phyloP scores from a whole-genome alignment of 495 filamentous ascomycete genomes.

The Penicillium pancosmium region DNA sequence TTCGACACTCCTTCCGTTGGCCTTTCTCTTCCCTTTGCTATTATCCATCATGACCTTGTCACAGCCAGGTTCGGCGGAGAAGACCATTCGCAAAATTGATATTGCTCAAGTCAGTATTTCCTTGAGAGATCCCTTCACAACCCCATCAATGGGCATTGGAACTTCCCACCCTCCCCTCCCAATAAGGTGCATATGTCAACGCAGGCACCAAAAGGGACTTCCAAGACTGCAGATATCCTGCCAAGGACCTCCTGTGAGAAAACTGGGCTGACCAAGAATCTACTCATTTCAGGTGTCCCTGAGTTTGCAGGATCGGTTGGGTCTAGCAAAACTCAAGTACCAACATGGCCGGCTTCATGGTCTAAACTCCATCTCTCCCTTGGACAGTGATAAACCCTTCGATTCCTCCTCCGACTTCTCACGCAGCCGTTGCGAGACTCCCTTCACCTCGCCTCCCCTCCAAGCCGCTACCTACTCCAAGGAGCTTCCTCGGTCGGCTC shows the following conservation, averaged over 20 bases:
- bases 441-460: conserved; percentile 47
- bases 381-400: conserved; percentile 54
- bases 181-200: conserved; percentile 2
- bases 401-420: conserved; percentile 75
- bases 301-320: conserved; percentile 87
- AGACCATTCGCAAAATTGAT: conserved; percentile 51
- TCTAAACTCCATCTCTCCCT: conserved; percentile 54
- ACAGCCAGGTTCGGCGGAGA: conserved; percentile 41
- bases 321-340: conserved; percentile 94
- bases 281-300: conserved; percentile 73
- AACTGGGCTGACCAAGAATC: conserved; percentile 10
- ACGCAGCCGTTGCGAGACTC: conserved; percentile 49
- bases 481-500: conserved; percentile 48
- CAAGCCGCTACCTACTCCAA: conserved; percentile 45
- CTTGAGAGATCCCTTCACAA: not conserved
- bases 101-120: conserved; percentile 74
- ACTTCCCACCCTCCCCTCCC: not conserved
- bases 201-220: conserved; percentile 1
- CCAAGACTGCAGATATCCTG: conserved; percentile 4
- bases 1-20: conserved; percentile 18
- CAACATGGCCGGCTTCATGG: conserved; percentile 68
- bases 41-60: conserved; percentile 37
- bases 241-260: not conserved
- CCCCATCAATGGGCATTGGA: not conserved
- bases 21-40: conserved; percentile 12